phyloP scores from a whole-genome alignment of 345 rosid species.

The Brassica juncea region DNA sequence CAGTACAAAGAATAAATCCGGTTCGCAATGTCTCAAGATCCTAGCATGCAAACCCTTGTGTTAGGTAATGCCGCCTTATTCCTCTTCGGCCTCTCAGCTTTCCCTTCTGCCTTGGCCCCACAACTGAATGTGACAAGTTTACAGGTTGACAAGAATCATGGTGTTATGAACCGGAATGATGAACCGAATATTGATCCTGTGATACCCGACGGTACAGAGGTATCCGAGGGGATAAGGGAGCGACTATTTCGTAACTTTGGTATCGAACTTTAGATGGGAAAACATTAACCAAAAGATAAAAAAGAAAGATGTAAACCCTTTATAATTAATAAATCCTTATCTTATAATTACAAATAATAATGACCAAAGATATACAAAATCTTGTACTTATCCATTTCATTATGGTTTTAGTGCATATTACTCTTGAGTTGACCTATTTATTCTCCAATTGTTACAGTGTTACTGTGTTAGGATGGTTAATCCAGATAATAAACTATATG shows the following conservation, averaged over 20 bases:
- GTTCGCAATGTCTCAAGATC: too few relatives aligned
- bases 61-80: too few relatives aligned
- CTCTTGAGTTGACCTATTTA: background rate
- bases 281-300: background rate
- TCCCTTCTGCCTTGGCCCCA: background rate
- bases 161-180: background rate
- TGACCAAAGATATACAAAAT: background rate
- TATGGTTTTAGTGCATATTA: background rate
- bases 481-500: background rate
- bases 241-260: slow-evolving; percentile 7
- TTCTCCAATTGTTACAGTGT: too few relatives aligned
- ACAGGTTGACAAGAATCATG: background rate
- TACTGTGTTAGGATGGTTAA: background rate
- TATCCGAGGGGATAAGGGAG: slow-evolving; percentile 5
- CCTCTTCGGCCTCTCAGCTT: background rate
- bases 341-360: background rate
- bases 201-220: background rate
- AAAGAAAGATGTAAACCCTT: background rate
- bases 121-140: background rate
- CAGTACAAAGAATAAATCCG: background rate
- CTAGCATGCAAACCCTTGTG: too few relatives aligned
- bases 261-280: background rate
- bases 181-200: slow-evolving; percentile 1
- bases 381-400: background rate
- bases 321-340: background rate